Evolutionary conservation across 257 asterid genomes (phyloP).

Genomic region (Solanum phureja): DNA sequence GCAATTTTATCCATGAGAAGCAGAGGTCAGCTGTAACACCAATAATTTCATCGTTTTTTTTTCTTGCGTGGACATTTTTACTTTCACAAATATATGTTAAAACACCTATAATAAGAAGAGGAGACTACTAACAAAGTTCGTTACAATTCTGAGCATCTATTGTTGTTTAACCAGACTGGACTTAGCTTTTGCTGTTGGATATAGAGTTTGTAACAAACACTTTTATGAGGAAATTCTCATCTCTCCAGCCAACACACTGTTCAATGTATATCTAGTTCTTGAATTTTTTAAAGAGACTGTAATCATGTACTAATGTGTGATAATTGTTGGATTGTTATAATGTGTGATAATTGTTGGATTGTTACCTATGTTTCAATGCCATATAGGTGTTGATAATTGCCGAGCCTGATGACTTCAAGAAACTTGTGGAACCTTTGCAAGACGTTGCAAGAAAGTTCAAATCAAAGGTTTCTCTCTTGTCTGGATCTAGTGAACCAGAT

Average conservation of each 20-base stretch:
- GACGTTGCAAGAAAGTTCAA: conserved; percentile 67
- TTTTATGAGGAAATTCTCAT: not conserved
- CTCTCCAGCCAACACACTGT: not conserved
- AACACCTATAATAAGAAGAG: not conserved
- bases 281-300: not conserved
- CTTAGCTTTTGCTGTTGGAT: not conserved
- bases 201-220: not conserved
- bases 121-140: not conserved
- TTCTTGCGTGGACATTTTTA: not conserved
- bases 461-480: conserved; percentile 44
- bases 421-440: conserved; percentile 52
- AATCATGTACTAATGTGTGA: not conserved
- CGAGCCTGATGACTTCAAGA: conserved; percentile 48
- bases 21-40: not conserved
- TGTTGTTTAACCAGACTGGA: not conserved
- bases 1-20: not conserved
- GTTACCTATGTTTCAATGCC: conserved; percentile 1
- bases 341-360: not conserved
- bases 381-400: conserved; percentile 71
- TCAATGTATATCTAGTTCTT: not conserved
- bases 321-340: not conserved
- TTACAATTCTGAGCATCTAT: not conserved
- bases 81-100: not conserved
- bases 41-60: not conserved
- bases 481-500: not conserved